Conservation (phyloP, 2,329 filamentous ascomycete species). For the Lachnellula hyalina region DNA sequence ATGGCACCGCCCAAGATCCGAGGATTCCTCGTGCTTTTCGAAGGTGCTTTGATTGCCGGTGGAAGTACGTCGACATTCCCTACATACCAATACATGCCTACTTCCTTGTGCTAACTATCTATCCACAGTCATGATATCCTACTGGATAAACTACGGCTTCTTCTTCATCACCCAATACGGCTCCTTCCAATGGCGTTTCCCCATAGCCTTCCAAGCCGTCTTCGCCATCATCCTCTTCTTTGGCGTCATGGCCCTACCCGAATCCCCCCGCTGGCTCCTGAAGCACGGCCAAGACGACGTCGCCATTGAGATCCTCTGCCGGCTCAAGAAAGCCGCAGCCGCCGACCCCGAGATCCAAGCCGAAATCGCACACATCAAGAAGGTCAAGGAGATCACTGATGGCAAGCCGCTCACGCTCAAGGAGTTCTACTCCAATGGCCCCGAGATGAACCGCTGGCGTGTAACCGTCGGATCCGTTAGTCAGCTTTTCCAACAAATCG, state of each 20-base stretch:
- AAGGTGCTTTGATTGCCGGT: not conserved
- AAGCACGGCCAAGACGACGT: constrained; percentile 3
- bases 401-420: not conserved
- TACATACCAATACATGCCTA: constrained; percentile 42
- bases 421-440: not conserved
- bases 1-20: constrained; percentile 51
- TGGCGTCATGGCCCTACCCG: constrained; percentile 54
- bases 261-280: constrained; percentile 54
- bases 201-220: constrained; percentile 59
- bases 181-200: constrained; percentile 48
- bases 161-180: constrained; percentile 51
- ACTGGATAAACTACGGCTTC: constrained; percentile 61
- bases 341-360: not conserved
- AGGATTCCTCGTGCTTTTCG: constrained; percentile 52
- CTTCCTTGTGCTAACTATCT: too few species aligned
- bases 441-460: constrained; percentile 41
- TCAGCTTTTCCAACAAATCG: constrained; percentile 49
- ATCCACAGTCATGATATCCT: constrained; percentile 61
- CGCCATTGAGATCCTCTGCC: not conserved
- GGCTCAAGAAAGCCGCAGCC: not conserved
- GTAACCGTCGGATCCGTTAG: constrained; percentile 54
- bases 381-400: not conserved
- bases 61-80: constrained; percentile 21
- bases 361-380: not conserved
- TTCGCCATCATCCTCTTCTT: constrained; percentile 51